Conservation (phyloP, 2,329 filamentous ascomycete genomes). For the Colletotrichum musae region DNA sequence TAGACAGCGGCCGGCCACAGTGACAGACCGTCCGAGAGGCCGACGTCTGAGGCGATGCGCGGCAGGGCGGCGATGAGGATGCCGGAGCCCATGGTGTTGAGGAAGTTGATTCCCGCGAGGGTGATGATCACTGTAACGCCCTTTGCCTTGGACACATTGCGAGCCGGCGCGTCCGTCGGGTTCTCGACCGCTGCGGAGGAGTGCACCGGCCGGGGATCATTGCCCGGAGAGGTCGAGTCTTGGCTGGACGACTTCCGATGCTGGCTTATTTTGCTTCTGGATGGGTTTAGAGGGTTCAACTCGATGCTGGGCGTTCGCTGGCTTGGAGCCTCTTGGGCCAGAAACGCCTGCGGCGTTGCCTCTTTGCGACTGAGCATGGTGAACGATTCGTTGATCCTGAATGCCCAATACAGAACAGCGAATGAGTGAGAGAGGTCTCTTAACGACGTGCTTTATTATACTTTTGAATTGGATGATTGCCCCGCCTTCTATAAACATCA, state of each 20-base stretch:
- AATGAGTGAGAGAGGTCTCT: too few species aligned
- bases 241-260: background rate
- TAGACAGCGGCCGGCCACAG: conserved; percentile 52
- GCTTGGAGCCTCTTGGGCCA: conserved; percentile 1
- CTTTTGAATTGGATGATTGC: too few species aligned
- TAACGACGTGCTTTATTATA: too few species aligned
- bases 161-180: background rate
- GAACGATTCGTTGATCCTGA: background rate
- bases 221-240: background rate
- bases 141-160: conserved; percentile 45
- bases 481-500: too few species aligned
- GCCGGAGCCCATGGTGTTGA: conserved; percentile 55
- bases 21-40: conserved; percentile 47
- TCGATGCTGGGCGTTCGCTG: conserved; percentile 14
- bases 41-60: conserved; percentile 54
- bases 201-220: background rate
- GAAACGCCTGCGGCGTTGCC: conserved; percentile 11
- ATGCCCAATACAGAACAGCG: too few species aligned
- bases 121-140: conserved; percentile 50
- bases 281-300: conserved; percentile 3
- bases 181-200: background rate
- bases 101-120: conserved; percentile 52
- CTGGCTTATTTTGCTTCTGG: conserved; percentile 1
- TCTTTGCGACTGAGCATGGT: conserved; percentile 10
- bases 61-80: conserved; percentile 55